Evolutionary conservation across 768 basidiomycete species (phyloP).

Genomic region (Pulveroboletus frians): DNA sequence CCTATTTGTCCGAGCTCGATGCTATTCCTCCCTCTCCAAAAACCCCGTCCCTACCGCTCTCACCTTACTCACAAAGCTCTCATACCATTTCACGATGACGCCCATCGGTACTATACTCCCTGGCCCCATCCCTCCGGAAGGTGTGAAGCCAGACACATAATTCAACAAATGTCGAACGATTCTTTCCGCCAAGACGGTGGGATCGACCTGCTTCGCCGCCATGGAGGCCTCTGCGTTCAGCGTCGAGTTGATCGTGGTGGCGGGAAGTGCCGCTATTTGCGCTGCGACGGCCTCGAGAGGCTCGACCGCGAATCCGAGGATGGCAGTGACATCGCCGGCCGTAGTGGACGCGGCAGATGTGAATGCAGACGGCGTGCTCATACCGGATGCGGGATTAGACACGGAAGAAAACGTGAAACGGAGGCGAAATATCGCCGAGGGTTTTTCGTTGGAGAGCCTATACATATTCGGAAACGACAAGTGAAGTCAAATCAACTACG

Average conservation of each 20-base stretch:
- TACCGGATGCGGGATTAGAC: constrained; percentile 28
- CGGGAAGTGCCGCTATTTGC: constrained; percentile 49
- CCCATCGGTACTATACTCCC: constrained; percentile 58
- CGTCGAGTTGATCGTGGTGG: constrained; percentile 23
- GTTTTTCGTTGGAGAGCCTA: constrained; percentile 87
- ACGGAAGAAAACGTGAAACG: constrained; percentile 53
- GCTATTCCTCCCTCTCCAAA: constrained; percentile 40
- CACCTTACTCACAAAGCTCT: constrained; percentile 56
- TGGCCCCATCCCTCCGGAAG: constrained; percentile 40
- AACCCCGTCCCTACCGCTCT: constrained; percentile 56
- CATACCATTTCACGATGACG: constrained; percentile 67
- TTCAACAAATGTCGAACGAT: constrained; percentile 68
- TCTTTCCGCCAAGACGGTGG: constrained; percentile 19
- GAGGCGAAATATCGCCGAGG: constrained; percentile 83
- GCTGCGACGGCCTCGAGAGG: constrained; percentile 57
- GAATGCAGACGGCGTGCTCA: constrained; percentile 31
- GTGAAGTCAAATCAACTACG: not conserved
- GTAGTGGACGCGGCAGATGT: constrained; percentile 26
- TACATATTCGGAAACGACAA: not conserved
- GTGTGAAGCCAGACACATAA: constrained; percentile 62
- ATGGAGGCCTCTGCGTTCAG: constrained; percentile 13
- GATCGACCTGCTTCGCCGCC: constrained; percentile 9
- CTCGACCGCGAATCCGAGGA: constrained; percentile 78
- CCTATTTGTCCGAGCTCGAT: not conserved
- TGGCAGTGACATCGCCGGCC: constrained; percentile 54